Base-by-base conservation (phyloP, 371 early-diverging fungal genomes). In the Circinella minor region DNA sequence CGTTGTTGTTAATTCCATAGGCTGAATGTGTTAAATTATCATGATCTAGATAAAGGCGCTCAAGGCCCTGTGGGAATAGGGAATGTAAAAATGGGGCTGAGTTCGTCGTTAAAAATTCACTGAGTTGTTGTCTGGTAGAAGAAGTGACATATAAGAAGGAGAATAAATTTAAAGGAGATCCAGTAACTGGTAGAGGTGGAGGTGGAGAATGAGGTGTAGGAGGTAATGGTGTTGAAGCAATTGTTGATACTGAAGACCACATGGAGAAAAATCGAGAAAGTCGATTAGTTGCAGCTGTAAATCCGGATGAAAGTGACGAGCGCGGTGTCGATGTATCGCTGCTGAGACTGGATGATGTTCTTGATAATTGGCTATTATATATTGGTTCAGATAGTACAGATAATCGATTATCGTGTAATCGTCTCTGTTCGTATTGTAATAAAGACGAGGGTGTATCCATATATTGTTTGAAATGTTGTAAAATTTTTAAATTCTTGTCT, bases 11-110 rank as follows among this genome's bases (percentile, higher is more conserved):
- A 51, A 74, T 49, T 14, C 63, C 64, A 55, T 77, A 81, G 1
- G 77, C 71, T 3, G 71, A 77, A 55, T 82, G 79, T 13, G 76
- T 73, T 59, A 78, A 76, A 27, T 80, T 72, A 62, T 82, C 80
- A 46, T 82, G 83, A 62, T 82, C 83, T 18, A 82, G 55, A 67
- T 77, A 82, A 11, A 78, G 69, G 14, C 72, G 74, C 3, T 72
- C 63, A 38, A 80, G 70, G 11, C 81, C 77, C 51, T 57, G 64
- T 3, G 77, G 77, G 66, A 77, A 81, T 0, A 71, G 68, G 15
- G 73, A 67, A 39, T 74, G 78, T 1, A 77, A 66, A 0, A 69
- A 43, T 18, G 67, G 36, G 0, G 76, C 68, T 3, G 77, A 68
- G 9, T 77, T 78, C 4, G 38, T 55, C 5, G 60, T 54, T 11